Evolutionary conservation across 306 rosid genomes (phyloP).

Genomic region (Fagus crenata): DNA sequence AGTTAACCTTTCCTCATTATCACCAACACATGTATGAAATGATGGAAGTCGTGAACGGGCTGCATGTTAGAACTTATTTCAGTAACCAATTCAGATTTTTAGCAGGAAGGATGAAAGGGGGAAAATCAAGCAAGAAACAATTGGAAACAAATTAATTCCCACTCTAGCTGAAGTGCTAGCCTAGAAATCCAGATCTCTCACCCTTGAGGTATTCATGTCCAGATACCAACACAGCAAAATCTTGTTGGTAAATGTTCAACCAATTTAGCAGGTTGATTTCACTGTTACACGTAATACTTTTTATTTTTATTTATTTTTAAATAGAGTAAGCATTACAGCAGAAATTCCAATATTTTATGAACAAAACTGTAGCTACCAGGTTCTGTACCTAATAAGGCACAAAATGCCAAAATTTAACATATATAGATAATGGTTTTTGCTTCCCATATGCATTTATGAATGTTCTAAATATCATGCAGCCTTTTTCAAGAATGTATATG

Average conservation of each 20-base stretch:
- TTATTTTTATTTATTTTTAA: background rate
- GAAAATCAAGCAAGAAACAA: constrained; percentile 5
- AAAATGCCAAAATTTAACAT: background rate
- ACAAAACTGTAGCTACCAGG: background rate
- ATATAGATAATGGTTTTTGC: background rate
- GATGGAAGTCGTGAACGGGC: constrained; percentile 89
- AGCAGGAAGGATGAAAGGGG: background rate
- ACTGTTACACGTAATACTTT: background rate
- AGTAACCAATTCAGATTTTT: constrained; percentile 24
- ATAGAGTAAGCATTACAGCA: background rate
- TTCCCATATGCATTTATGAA: background rate
- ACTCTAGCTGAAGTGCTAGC: background rate
- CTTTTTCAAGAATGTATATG: background rate
- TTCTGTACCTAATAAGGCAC: no score
- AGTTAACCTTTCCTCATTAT: constrained; percentile 86
- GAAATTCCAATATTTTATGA: background rate
- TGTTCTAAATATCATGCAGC: background rate
- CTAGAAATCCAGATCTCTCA: background rate
- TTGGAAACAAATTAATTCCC: background rate
- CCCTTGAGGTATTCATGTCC: background rate
- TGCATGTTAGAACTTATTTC: constrained; percentile 41
- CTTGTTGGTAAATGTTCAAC: background rate
- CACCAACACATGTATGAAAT: constrained; percentile 96
- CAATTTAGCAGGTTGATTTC: background rate
- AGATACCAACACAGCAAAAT: background rate